Base-by-base conservation (phyloP, 169 alveolate genomes). In the Plasmodium gonderi region DNA sequence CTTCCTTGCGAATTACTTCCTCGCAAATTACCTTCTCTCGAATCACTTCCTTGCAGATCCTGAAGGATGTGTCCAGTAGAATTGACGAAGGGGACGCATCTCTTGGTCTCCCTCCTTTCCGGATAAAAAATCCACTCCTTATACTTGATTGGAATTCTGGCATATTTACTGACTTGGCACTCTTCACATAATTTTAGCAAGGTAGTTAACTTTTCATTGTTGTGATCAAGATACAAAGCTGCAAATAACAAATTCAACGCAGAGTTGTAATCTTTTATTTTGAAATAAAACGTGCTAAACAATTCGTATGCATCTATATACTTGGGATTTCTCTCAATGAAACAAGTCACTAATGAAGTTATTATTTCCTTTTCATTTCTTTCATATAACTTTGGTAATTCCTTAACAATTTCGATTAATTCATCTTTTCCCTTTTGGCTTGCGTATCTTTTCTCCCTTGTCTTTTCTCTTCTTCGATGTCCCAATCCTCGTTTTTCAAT, bases 101-200 rank as follows among this genome's bases (percentile, higher is more conserved):
- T 26, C 20, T 29, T 51, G 23, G 17, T 76, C 51, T 7, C 17
- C 17, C 75, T 31, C 23, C 81, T 82, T 38, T 82, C 82, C 23
- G 82, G 65, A 33, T 69, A 82, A 0, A 49, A 69, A 20, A 82
- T 31, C 33, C 74, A 40, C 11, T 45, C 76, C 76, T 82, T 82
- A 69, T 82, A 82, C 76, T 47, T 82, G 6, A 33, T 38, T 2
- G 92, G 92, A 38, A 82, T 82, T 42, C 60, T 45, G 31, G 76
- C 49, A 38, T 45, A 26, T 29, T 45, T 14, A 31, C 54, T 68
- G 40, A 82, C 81, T 33, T 68, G n/a, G 20, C 60, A 33, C 64
- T 82, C 92, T 54, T 82, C 92, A 69, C 92, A 82, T 40, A 44
- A 14, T 45, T 54, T 67, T n/a, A 82, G 20, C 49, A 69, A 47